Evolutionary conservation across 176 grass and related monocot species (phyloP).

Genomic region (Saccharum spontaneum): DNA sequence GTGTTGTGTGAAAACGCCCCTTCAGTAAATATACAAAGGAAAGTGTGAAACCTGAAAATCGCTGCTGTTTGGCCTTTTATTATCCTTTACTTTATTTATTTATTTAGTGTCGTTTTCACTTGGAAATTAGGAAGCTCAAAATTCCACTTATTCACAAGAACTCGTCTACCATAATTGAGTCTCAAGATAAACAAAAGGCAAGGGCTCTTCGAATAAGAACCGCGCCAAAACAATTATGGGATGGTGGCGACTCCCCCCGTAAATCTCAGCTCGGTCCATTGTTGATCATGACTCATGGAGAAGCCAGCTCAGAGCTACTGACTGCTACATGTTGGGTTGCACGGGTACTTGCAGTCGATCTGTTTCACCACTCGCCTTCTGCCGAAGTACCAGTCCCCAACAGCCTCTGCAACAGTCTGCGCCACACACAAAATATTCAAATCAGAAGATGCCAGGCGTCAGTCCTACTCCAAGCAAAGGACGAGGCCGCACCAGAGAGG

Average conservation of each 20-base stretch:
- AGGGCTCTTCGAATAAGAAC: not conserved
- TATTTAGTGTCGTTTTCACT: not conserved
- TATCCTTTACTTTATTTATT: too few species aligned
- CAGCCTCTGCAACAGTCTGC: constrained; percentile 57
- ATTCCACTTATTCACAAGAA: not conserved
- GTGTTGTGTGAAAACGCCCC: not conserved
- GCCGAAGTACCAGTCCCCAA: constrained; percentile 79
- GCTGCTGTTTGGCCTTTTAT: not conserved
- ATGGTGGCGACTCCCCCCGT: not conserved
- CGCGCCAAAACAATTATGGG: not conserved
- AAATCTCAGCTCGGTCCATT: not conserved
- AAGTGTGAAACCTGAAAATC: not conserved
- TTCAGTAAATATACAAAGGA: not conserved
- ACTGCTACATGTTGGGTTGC: constrained; percentile 53
- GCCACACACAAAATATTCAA: not conserved
- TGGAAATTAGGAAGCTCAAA: not conserved
- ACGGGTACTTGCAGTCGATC: constrained; percentile 64
- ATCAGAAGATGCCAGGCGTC: not conserved
- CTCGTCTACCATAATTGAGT: too few species aligned
- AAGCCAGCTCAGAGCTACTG: not conserved
- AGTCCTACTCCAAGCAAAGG: not conserved
- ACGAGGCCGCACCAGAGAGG: not conserved
- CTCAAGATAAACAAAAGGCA: too few species aligned
- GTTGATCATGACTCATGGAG: not conserved
- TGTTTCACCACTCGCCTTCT: constrained; percentile 25